Conservation (phyloP, 2,329 filamentous ascomycete species). For the Daldinia eschscholtzii region DNA sequence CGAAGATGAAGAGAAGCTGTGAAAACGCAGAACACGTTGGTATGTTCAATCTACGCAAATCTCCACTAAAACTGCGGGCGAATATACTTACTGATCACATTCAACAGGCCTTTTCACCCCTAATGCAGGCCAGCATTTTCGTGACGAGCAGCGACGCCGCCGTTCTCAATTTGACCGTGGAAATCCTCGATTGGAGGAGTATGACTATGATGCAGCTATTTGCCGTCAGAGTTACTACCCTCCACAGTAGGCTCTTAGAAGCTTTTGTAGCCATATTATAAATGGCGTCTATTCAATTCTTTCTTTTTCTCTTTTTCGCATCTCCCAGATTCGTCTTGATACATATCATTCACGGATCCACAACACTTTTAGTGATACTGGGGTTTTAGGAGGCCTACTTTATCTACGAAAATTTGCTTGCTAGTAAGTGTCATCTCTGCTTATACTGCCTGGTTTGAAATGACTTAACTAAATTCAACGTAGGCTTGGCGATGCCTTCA, state of each 20-base stretch:
- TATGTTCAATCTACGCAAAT: slow-evolving; percentile 56
- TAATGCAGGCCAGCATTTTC: slow-evolving; percentile 77
- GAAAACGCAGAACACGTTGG: slow-evolving; percentile 90
- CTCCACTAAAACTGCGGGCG: no score
- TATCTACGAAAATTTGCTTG: slow-evolving; percentile 12
- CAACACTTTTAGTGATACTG: slow-evolving; percentile 14
- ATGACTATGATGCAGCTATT: slow-evolving; percentile 62
- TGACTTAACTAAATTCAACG: slow-evolving; percentile 10
- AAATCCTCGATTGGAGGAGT: slow-evolving; percentile 76
- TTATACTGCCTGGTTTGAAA: background rate
- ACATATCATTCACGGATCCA: background rate
- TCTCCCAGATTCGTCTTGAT: background rate
- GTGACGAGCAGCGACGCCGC: slow-evolving; percentile 80
- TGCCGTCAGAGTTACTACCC: slow-evolving; percentile 55
- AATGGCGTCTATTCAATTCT: background rate
- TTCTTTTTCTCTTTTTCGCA: background rate
- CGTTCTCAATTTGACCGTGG: slow-evolving; percentile 86
- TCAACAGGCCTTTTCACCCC: slow-evolving; percentile 80
- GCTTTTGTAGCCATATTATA: slow-evolving; percentile 1
- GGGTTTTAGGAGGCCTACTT: slow-evolving; percentile 7
- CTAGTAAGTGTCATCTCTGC: slow-evolving; percentile 8
- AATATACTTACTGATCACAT: slow-evolving; percentile 26
- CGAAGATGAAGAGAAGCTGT: slow-evolving; percentile 87
- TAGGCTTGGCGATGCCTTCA: slow-evolving; percentile 22
- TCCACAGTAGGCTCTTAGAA: slow-evolving; percentile 39